These are phyloP conservation scores for Stagonosporopsis cucurbitacearum DNA, from an alignment of 2,329 filamentous ascomycete species.

Conservation along the genomic window DNA sequence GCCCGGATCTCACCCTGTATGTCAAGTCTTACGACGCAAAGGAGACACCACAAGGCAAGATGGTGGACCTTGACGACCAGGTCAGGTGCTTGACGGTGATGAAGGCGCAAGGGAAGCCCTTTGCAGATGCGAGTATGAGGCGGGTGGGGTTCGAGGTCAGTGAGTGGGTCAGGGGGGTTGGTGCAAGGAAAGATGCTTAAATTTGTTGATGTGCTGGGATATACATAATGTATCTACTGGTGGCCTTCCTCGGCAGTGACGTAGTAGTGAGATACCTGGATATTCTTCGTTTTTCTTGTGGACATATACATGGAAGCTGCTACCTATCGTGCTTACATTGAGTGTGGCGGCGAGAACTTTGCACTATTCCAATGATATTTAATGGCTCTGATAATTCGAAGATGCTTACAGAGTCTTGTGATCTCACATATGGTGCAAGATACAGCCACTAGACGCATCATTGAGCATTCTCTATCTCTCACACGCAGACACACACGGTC, in stretches of 20 bases:
- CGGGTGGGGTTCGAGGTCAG: slow-evolving; percentile 85
- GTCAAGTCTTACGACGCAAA: slow-evolving; percentile 52
- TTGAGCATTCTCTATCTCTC: not conserved
- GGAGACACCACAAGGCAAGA: slow-evolving; percentile 44
- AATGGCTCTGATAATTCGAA: not conserved
- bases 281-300: not conserved
- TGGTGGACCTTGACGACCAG: slow-evolving; percentile 51
- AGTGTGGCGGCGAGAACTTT: not conserved
- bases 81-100: slow-evolving; percentile 50
- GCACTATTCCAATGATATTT: not conserved
- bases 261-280: not conserved
- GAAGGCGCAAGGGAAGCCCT: slow-evolving; percentile 39
- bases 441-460: not conserved
- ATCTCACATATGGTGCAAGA: not conserved
- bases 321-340: slow-evolving; percentile 4
- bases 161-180: slow-evolving; percentile 69
- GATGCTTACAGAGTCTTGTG: not conserved
- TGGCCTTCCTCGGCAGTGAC: not conserved
- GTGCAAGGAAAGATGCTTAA: slow-evolving; percentile 11
- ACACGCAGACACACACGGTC: not conserved
- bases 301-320: not conserved
- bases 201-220: not conserved
- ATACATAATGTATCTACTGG: not conserved
- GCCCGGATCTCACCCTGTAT: slow-evolving; percentile 80
- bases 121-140: slow-evolving; percentile 64